phyloP scores from a whole-genome alignment of 768 basidiomycete genomes.

The Podaxis rugospora region DNA sequence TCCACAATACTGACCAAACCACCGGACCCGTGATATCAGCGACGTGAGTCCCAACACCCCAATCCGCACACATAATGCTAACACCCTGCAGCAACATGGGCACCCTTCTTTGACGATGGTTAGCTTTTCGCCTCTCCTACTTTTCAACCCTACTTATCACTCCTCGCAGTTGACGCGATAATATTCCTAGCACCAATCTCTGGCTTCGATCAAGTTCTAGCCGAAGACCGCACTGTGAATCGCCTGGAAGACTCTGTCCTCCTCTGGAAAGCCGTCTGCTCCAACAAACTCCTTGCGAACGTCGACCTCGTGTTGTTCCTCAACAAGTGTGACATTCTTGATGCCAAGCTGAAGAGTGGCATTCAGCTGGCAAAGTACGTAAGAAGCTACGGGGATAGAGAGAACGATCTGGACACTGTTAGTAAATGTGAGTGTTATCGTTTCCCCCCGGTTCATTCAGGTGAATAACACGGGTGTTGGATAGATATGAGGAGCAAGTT shows the following conservation, averaged over 20 bases:
- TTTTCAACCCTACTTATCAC: not conserved
- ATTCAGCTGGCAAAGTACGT: slow-evolving; percentile 63
- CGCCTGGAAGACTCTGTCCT: slow-evolving; percentile 80
- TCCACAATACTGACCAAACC: not conserved
- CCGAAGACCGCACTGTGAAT: slow-evolving; percentile 59
- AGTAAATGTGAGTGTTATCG: slow-evolving; percentile 56
- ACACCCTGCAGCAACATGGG: slow-evolving; percentile 49
- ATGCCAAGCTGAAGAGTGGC: slow-evolving; percentile 61
- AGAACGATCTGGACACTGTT: slow-evolving; percentile 66
- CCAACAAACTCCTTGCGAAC: slow-evolving; percentile 72
- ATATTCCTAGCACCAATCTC: slow-evolving; percentile 77
- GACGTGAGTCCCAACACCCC: slow-evolving; percentile 19
- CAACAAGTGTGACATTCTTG: slow-evolving; percentile 85
- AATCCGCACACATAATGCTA: not conserved
- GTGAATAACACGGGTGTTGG: not conserved
- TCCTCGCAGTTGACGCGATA: slow-evolving; percentile 55
- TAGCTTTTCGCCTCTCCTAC: slow-evolving; percentile 3
- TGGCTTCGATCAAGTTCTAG: slow-evolving; percentile 67
- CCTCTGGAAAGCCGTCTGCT: slow-evolving; percentile 85
- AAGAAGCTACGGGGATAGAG: slow-evolving; percentile 65
- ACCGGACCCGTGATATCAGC: not conserved
- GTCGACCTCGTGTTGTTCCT: slow-evolving; percentile 84
- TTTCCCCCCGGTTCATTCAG: not conserved
- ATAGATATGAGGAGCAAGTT: slow-evolving; percentile 69
- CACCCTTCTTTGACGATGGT: slow-evolving; percentile 67